These are phyloP conservation scores for Aurantiochytrium sp. DNA, from an alignment of 108 stramenopile genomes.

Conservation along the genomic window DNA sequence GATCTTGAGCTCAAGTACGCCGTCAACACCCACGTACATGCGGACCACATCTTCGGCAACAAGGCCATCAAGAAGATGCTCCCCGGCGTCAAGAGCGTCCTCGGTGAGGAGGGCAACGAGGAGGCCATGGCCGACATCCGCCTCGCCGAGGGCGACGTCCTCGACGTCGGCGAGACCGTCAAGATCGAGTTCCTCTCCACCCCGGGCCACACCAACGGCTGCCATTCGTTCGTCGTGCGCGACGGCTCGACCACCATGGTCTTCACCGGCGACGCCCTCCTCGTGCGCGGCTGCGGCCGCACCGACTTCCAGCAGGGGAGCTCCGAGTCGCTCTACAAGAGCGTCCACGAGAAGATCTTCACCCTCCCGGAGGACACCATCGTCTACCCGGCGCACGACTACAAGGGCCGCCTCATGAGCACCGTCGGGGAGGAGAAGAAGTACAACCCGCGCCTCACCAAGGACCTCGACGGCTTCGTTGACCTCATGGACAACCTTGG, in stretches of 20 bases:
- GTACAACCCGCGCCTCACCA: conserved; percentile 68
- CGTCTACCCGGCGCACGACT: conserved; percentile 84
- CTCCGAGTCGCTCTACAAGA: conserved; percentile 62
- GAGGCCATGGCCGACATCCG: conserved; percentile 67
- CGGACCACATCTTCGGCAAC: conserved; percentile 83
- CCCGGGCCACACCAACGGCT: conserved; percentile 83
- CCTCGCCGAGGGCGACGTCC: conserved; percentile 60
- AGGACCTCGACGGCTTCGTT: conserved; percentile 73
- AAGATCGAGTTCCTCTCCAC: conserved; percentile 65
- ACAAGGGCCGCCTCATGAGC: conserved; percentile 61
- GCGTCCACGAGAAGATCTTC: conserved; percentile 69
- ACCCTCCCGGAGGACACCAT: conserved; percentile 64
- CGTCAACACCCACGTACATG: conserved; percentile 76
- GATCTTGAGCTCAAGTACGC: conserved; percentile 69
- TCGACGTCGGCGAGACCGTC: conserved; percentile 64
- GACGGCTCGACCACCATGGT: conserved; percentile 64
- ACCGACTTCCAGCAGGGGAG: conserved; percentile 79
- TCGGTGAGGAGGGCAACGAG: conserved; percentile 57
- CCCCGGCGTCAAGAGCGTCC: conserved; percentile 64
- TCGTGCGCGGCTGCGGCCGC: conserved; percentile 74
- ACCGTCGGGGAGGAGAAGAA: conserved; percentile 70
- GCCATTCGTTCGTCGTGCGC: conserved; percentile 69
- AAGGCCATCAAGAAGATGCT: conserved; percentile 63
- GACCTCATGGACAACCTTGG: conserved; percentile 76
- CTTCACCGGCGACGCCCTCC: conserved; percentile 79